These are phyloP conservation scores for Aspergillus uvarum DNA, from an alignment of 2,329 filamentous ascomycete species.

Conservation along the genomic window DNA sequence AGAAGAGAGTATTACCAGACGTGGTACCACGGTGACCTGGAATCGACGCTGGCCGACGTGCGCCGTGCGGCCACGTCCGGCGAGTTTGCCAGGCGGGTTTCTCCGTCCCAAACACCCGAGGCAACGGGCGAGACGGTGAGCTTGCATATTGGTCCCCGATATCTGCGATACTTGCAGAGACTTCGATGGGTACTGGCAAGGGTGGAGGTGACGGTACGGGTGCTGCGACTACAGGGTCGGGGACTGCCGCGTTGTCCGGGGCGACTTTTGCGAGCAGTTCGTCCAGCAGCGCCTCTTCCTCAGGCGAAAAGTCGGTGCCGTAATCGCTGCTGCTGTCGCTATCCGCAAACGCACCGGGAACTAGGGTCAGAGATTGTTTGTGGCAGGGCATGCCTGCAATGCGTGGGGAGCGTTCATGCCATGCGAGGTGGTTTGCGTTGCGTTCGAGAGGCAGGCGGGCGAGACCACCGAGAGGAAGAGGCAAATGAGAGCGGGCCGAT, in stretches of 20 bases:
- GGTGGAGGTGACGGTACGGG: conserved; percentile 24
- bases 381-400: conserved; percentile 37
- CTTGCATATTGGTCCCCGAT: conserved; percentile 47
- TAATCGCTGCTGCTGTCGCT: conserved; percentile 53
- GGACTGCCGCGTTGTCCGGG: conserved; percentile 30
- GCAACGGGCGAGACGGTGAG: conserved; percentile 37
- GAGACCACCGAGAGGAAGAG: not conserved
- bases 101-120: conserved; percentile 44
- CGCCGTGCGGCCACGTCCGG: conserved; percentile 18
- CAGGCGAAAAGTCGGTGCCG: conserved; percentile 61
- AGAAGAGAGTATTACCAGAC: conserved; percentile 39
- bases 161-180: conserved; percentile 32
- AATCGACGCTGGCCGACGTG: conserved; percentile 25
- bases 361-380: conserved; percentile 13
- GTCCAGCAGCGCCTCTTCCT: conserved; percentile 56
- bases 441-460: not conserved
- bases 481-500: not conserved
- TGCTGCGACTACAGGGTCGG: conserved; percentile 14
- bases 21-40: conserved; percentile 26
- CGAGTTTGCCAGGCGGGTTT: conserved; percentile 27
- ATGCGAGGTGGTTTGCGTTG: not conserved
- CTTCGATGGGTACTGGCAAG: conserved; percentile 9
- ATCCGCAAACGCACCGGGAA: conserved; percentile 24
- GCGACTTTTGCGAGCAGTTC: conserved; percentile 51
- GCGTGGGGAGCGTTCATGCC: conserved; percentile 21